Percentiles rank a stretch among this genome's conserved stretches.
phyloP scores from a whole-genome alignment of 2,329 filamentous ascomycete species.

The Xylaria sp. region DNA sequence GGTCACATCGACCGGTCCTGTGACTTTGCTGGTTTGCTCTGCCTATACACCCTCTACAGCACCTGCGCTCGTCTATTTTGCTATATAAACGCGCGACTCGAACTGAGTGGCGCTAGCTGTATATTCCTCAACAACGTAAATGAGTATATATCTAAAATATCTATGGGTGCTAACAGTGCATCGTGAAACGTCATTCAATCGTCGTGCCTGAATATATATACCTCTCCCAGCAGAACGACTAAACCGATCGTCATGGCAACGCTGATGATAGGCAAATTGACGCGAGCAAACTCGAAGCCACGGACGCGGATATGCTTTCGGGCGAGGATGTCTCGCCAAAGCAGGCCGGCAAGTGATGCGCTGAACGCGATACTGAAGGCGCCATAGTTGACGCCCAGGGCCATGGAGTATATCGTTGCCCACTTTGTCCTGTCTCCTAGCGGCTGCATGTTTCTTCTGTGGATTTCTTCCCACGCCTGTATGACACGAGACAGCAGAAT shows the following conservation, averaged over 20 bases:
- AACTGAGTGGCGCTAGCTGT: neutral
- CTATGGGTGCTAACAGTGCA: neutral
- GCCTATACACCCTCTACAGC: neutral
- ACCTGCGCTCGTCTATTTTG: neutral
- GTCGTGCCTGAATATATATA: conserved; percentile 60
- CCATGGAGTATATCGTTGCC: conserved; percentile 80
- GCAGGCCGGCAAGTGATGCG: conserved; percentile 75
- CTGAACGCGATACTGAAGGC: conserved; percentile 79
- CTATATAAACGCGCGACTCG: no score
- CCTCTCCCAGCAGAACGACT: conserved; percentile 64
- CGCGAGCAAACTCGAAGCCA: conserved; percentile 72
- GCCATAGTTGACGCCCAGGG: conserved; percentile 78
- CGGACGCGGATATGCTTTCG: conserved; percentile 75
- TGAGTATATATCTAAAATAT: neutral
- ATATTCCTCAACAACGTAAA: conserved; percentile 1
- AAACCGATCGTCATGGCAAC: conserved; percentile 71
- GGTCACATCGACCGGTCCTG: no score
- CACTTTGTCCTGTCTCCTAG: conserved; percentile 76
- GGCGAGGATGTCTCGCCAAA: conserved; percentile 77
- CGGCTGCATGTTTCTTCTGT: conserved; percentile 55
- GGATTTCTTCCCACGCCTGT: conserved; percentile 74
- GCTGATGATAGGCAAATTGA: conserved; percentile 77
- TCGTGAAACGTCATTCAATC: conserved; percentile 24
- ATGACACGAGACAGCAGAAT: conserved; percentile 78
- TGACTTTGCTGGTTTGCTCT: neutral